Conservation (phyloP, 306 rosid species). For the Senna tora region DNA sequence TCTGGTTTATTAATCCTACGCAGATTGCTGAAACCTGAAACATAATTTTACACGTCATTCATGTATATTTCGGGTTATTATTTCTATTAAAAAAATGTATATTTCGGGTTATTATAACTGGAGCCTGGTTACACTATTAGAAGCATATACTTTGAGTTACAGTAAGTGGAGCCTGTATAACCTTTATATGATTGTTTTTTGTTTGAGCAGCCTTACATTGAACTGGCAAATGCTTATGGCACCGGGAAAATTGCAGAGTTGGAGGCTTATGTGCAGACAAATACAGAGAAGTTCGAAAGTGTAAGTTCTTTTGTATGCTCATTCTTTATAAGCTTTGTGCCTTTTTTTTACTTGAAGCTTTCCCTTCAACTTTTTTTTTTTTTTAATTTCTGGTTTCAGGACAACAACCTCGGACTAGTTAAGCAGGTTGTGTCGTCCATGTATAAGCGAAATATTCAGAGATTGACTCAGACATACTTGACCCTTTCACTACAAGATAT, state of each 20-base stretch:
- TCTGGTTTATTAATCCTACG: background rate
- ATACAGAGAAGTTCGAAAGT: slow-evolving; percentile 33
- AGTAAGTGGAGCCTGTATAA: background rate
- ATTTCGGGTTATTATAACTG: too few species aligned
- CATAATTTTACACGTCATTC: slow-evolving; percentile 5
- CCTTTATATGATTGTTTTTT: background rate
- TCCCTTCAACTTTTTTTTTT: background rate
- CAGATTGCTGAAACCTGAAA: background rate
- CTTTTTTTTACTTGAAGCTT: slow-evolving; percentile 25
- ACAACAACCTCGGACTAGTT: slow-evolving; percentile 81
- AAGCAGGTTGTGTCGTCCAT: slow-evolving; percentile 73
- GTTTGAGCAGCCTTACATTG: slow-evolving; percentile 65
- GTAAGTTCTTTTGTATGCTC: slow-evolving; percentile 32
- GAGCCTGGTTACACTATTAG: too few species aligned
- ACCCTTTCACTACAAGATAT: slow-evolving; percentile 92
- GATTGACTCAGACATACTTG: slow-evolving; percentile 85
- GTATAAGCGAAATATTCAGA: slow-evolving; percentile 85
- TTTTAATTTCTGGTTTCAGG: slow-evolving; percentile 45
- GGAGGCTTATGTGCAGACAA: slow-evolving; percentile 41
- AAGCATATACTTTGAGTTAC: background rate
- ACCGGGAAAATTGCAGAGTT: slow-evolving; percentile 37
- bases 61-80: background rate
- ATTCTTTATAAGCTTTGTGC: slow-evolving; percentile 14
- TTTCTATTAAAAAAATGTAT: too few species aligned
- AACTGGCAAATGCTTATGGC: slow-evolving; percentile 61